These are phyloP conservation scores for Trichoderma lentiforme DNA, from an alignment of 2,329 filamentous ascomycete genomes.

Conservation along the genomic window DNA sequence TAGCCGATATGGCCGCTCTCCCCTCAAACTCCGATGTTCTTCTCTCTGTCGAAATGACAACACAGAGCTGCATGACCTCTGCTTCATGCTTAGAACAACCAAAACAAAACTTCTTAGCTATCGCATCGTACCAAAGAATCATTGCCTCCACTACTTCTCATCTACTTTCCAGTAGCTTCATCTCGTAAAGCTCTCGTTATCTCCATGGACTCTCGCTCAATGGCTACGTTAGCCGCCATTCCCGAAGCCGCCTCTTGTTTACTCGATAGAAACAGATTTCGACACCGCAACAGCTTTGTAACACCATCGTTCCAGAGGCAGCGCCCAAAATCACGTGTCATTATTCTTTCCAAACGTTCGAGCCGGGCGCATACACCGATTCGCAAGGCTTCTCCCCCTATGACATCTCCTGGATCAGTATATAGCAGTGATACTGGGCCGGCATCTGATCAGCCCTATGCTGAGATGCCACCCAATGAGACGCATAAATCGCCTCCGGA, in stretches of 20 bases:
- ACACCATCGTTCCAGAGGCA: conserved; percentile 22
- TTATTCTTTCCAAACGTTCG: conserved; percentile 27
- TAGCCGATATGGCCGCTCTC: background rate
- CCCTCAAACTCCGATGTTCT: background rate
- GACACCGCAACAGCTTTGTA: conserved; percentile 11
- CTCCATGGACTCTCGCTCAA: conserved; percentile 20
- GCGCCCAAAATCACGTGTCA: conserved; percentile 28
- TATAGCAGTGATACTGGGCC: background rate
- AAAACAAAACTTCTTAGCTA: conserved; percentile 14
- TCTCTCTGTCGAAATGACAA: background rate
- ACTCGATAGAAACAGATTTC: conserved; percentile 20
- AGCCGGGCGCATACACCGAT: conserved; percentile 24
- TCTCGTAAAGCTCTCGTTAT: conserved; percentile 21
- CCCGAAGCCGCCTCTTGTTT: conserved; percentile 24
- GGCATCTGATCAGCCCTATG: background rate
- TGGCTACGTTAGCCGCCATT: conserved; percentile 32
- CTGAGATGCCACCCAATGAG: background rate
- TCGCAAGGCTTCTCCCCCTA: conserved; percentile 3
- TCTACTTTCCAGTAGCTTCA: conserved; percentile 26
- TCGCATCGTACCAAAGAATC: conserved; percentile 18
- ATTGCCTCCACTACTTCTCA: conserved; percentile 18
- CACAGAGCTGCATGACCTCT: background rate
- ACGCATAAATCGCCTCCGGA: background rate
- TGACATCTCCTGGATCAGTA: background rate
- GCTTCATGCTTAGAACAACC: conserved; percentile 6